These are phyloP conservation scores for Albophoma yamanashiensis DNA, from an alignment of 2,329 filamentous ascomycete species.

Conservation along the genomic window DNA sequence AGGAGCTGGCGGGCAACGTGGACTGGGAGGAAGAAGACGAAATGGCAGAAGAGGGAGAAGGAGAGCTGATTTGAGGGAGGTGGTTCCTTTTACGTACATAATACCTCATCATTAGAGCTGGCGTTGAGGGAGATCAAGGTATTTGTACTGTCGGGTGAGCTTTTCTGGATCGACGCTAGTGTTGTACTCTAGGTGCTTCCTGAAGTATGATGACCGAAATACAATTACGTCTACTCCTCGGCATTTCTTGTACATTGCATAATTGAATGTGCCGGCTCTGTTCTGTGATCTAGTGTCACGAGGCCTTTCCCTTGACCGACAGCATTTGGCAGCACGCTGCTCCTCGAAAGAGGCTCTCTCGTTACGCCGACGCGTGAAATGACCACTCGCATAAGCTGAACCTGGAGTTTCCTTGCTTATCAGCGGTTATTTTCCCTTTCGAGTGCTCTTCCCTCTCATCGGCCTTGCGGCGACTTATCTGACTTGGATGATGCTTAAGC, in stretches of 20 bases:
- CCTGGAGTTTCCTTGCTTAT: too few species aligned
- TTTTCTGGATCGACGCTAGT: background rate
- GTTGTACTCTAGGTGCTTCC: background rate
- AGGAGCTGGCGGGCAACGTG: conserved; percentile 38
- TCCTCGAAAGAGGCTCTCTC: too few species aligned
- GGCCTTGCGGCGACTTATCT: too few species aligned
- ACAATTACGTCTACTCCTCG: background rate
- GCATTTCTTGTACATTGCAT: background rate
- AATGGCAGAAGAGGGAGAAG: conserved; percentile 39
- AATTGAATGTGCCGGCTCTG: too few species aligned
- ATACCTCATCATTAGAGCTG: background rate
- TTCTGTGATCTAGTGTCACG: too few species aligned
- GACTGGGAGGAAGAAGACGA: conserved; percentile 52
- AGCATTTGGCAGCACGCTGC: too few species aligned
- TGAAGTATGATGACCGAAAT: background rate
- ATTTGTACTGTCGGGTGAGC: background rate
- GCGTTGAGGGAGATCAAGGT: background rate
- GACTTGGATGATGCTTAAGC: too few species aligned
- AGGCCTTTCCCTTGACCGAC: too few species aligned
- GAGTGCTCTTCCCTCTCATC: too few species aligned
- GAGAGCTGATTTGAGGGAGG: conserved; percentile 33
- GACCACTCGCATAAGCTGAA: too few species aligned
- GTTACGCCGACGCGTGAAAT: too few species aligned
- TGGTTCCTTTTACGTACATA: background rate
- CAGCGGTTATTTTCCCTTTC: too few species aligned